phyloP scores from a whole-genome alignment of 2,329 filamentous ascomycete genomes.

The Sclerotiophoma versabilis region DNA sequence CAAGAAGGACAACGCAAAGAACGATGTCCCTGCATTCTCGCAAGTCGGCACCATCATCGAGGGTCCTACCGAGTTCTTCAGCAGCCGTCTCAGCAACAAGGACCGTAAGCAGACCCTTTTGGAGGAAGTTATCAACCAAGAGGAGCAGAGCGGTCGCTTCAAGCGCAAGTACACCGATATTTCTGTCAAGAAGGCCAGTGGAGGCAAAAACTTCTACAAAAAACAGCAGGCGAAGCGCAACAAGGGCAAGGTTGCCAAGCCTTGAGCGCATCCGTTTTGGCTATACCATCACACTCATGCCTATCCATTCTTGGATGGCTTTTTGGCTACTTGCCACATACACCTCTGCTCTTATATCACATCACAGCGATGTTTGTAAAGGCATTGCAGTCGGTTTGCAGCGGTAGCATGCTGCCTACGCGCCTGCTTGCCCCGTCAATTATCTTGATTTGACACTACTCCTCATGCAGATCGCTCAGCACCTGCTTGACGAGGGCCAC shows the following conservation, averaged over 20 bases:
- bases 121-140: constrained; percentile 78
- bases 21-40: constrained; percentile 78
- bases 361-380: background rate
- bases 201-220: constrained; percentile 90
- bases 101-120: constrained; percentile 87
- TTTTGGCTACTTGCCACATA: background rate
- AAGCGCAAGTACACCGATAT: constrained; percentile 88
- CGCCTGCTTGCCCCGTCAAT: background rate
- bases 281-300: background rate
- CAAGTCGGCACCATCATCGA: constrained; percentile 89
- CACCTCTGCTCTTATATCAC: background rate
- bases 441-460: constrained; percentile 11
- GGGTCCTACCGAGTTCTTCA: constrained; percentile 87
- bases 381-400: background rate
- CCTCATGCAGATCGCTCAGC: constrained; percentile 49
- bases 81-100: constrained; percentile 79
- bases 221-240: constrained; percentile 69
- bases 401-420: background rate
- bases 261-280: constrained; percentile 29
- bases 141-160: constrained; percentile 73
- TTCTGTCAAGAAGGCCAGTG: constrained; percentile 80
- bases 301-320: background rate
- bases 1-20: constrained; percentile 81
- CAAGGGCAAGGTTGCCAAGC: constrained; percentile 46
- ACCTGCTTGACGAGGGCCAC: constrained; percentile 60